phyloP scores from a whole-genome alignment of 2,329 filamentous ascomycete genomes.

The Epichloe typhina region DNA sequence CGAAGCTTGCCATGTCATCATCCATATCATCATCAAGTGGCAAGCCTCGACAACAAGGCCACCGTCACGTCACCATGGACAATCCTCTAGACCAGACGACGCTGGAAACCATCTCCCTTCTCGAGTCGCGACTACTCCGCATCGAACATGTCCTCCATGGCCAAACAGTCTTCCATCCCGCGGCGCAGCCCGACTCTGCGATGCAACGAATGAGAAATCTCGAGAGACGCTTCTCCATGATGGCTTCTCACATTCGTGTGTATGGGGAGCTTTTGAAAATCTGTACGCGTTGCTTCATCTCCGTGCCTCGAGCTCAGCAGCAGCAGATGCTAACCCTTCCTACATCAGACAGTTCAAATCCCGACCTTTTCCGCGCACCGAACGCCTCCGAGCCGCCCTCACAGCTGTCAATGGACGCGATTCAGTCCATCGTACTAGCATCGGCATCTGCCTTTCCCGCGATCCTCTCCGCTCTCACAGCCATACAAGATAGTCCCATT shows the following conservation, averaged over 20 bases:
- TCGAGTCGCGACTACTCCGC: slow-evolving; percentile 45
- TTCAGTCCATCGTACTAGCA: slow-evolving; percentile 42
- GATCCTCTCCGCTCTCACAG: slow-evolving; percentile 44
- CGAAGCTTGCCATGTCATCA: too few relatives aligned
- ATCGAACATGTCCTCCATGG: slow-evolving; percentile 48
- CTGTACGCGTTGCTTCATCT: slow-evolving; percentile 28
- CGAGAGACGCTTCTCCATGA: slow-evolving; percentile 37
- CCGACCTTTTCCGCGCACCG: slow-evolving; percentile 40
- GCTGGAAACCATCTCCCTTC: slow-evolving; percentile 39
- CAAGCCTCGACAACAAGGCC: neutral
- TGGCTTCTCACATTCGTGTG: slow-evolving; percentile 38
- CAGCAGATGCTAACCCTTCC: neutral
- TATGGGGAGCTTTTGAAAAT: slow-evolving; percentile 48
- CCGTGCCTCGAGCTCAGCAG: neutral
- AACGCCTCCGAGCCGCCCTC: slow-evolving; percentile 33
- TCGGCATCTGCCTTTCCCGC: slow-evolving; percentile 42
- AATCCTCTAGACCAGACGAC: slow-evolving; percentile 37
- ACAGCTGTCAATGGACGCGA: slow-evolving; percentile 35
- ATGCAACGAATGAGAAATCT: slow-evolving; percentile 34
- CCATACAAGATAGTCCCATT: slow-evolving; percentile 41
- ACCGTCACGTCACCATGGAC: slow-evolving; percentile 13
- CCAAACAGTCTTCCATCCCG: slow-evolving; percentile 19
- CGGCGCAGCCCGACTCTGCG: slow-evolving; percentile 26
- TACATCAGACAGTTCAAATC: slow-evolving; percentile 35
- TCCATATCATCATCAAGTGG: neutral